phyloP scores from a whole-genome alignment of 495 filamentous ascomycete genomes.

The Aspergillus kassunensis region DNA sequence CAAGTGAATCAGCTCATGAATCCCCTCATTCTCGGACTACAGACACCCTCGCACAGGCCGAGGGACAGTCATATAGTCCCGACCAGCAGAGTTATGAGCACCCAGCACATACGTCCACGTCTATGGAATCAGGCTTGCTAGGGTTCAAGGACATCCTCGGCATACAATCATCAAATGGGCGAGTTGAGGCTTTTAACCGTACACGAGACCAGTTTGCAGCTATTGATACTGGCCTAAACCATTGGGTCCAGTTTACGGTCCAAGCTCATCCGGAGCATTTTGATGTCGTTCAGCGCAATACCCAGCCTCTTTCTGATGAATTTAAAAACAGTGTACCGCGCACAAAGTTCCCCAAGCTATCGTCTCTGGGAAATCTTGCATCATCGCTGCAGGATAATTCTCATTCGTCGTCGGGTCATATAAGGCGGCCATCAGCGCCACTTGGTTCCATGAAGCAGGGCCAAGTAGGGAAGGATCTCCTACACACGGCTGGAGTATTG shows the following conservation, averaged over 20 bases:
- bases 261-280: conserved; percentile 50
- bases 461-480: conserved; percentile 71
- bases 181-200: conserved; percentile 65
- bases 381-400: conserved; percentile 44
- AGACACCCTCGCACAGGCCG: conserved; percentile 7
- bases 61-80: neutral
- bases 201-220: conserved; percentile 65
- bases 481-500: conserved; percentile 71
- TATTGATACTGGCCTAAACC: conserved; percentile 66
- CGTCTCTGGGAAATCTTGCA: conserved; percentile 31
- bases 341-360: conserved; percentile 46
- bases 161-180: conserved; percentile 55
- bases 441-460: conserved; percentile 36
- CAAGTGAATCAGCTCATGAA: conserved; percentile 11
- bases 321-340: conserved; percentile 34
- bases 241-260: conserved; percentile 61
- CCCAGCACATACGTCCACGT: conserved; percentile 10
- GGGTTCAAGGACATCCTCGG: conserved; percentile 71
- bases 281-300: conserved; percentile 36
- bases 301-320: conserved; percentile 25
- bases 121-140: conserved; percentile 39
- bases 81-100: conserved; percentile 1
- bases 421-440: conserved; percentile 32
- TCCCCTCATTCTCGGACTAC: conserved; percentile 5
- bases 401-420: conserved; percentile 30